A percentile compares a stretch with the other conserved stretches of the same genome.
phyloP scores from a whole-genome alignment of 139 green algal species.

The Desmodesmus armatus region DNA sequence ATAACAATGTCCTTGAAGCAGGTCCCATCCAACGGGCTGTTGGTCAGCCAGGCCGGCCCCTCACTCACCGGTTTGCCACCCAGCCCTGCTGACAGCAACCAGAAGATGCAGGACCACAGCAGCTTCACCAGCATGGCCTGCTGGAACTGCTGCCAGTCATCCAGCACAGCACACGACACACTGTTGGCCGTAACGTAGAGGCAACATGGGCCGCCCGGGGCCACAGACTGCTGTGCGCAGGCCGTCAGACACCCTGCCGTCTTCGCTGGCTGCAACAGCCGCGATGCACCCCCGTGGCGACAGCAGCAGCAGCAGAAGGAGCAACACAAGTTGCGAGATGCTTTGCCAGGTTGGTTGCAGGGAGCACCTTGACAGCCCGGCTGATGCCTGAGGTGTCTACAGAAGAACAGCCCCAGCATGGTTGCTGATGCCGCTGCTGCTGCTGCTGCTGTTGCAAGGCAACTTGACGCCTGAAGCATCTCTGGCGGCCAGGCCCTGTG shows the following conservation, averaged over 20 bases:
- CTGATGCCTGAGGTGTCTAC: too few relatives aligned
- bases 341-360: too few relatives aligned
- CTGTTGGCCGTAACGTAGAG: conserved; percentile 13
- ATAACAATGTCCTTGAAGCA: background rate
- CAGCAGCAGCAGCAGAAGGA: background rate
- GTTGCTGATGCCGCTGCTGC: too few relatives aligned
- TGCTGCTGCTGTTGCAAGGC: too few relatives aligned
- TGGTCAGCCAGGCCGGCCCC: background rate
- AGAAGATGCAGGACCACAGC: conserved; percentile 64
- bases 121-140: conserved; percentile 52
- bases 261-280: conserved; percentile 40
- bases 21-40: too few relatives aligned
- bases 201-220: conserved; percentile 20
- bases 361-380: too few relatives aligned
- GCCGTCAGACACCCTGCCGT: conserved; percentile 53
- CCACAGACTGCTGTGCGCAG: conserved; percentile 27
- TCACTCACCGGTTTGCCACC: conserved; percentile 39
- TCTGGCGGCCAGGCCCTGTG: too few relatives aligned
- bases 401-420: too few relatives aligned
- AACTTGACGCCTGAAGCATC: too few relatives aligned
- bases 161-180: conserved; percentile 42
- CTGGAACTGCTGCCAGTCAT: background rate
- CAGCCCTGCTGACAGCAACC: conserved; percentile 60
- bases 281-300: too few relatives aligned
- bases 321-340: background rate